phyloP scores from a whole-genome alignment of 2,329 filamentous ascomycete species.

The Chrysoporthe austroafricana region DNA sequence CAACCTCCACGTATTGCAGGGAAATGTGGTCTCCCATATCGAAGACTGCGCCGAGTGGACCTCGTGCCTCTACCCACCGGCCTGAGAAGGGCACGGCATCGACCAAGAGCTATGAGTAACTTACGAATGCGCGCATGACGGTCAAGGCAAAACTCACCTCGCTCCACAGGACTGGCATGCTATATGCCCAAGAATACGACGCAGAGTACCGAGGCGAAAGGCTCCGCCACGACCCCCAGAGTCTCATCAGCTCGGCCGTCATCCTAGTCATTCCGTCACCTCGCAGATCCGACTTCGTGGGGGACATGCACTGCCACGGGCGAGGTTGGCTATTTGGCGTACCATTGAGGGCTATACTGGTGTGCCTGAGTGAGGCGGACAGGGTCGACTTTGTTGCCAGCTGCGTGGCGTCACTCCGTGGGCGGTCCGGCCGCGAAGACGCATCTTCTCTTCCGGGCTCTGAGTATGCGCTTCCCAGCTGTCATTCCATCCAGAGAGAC shows the following conservation, averaged over 20 bases:
- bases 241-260: background rate
- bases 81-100: background rate
- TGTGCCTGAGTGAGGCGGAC: background rate
- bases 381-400: background rate
- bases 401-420: background rate
- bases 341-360: background rate
- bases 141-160: background rate
- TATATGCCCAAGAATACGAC: background rate
- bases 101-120: background rate
- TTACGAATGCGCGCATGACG: no score
- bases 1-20: constrained; percentile 64
- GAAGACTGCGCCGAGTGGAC: constrained; percentile 1
- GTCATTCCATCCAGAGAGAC: no score
- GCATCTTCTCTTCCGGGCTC: no score
- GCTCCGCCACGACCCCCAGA: background rate
- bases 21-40: constrained; percentile 38
- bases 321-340: background rate
- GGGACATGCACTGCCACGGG: background rate
- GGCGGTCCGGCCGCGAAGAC: no score
- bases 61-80: background rate
- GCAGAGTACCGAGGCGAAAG: background rate
- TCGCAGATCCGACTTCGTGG: background rate
- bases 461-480: no score
- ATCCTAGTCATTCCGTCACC: background rate
- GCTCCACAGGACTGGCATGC: background rate